Evolutionary conservation across 169 alveolate genomes (phyloP), one percentile per base, ranked within the genome.

Genomic region (Plasmodium ovale): DNA sequence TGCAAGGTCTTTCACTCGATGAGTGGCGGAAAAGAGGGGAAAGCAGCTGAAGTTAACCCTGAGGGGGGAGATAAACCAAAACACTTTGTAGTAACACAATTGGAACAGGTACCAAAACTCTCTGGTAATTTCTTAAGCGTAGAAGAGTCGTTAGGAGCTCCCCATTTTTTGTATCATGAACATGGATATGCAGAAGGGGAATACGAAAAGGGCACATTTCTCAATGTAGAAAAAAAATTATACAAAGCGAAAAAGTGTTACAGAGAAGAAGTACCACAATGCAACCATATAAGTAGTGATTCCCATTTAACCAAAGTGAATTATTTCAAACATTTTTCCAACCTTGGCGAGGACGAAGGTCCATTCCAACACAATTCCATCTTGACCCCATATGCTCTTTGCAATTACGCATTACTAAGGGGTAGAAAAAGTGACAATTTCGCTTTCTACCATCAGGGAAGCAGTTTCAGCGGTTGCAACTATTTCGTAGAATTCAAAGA

Each of bases 1-100:
- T 82, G 90, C 64, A 82, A 82, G 42, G 6, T 82, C 9, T 82
- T 59, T 23, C 64, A 51, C 14, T n/a, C n/a, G n/a, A n/a, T n/a
- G n/a, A n/a, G n/a, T n/a, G n/a, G n/a, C n/a, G n/a, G n/a, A n/a
- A n/a, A n/a, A n/a, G n/a, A n/a, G n/a, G n/a, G n/a, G n/a, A n/a
- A n/a, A n/a, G 1, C 16, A 25, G 47, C 70, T n/a, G 21, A 54
- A 2, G 35, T 1, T n/a, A 54, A 53, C 23, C 9, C 14, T 10
- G 1, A 53, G 5, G 21, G 19, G 39, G 16, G 10, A 37, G 0
- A 39, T 14, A 39, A 42, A 67, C 14, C 16, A 19, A 16, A 37
- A 19, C 14, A 37, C 4, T 16, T 16, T 37, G 39, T 37, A 7
- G 21, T 0, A n/a, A 29, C 21, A 25, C 69, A 59, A 25, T 9